Conservation (phyloP, 495 filamentous ascomycete species). For the Collariella sp. region DNA sequence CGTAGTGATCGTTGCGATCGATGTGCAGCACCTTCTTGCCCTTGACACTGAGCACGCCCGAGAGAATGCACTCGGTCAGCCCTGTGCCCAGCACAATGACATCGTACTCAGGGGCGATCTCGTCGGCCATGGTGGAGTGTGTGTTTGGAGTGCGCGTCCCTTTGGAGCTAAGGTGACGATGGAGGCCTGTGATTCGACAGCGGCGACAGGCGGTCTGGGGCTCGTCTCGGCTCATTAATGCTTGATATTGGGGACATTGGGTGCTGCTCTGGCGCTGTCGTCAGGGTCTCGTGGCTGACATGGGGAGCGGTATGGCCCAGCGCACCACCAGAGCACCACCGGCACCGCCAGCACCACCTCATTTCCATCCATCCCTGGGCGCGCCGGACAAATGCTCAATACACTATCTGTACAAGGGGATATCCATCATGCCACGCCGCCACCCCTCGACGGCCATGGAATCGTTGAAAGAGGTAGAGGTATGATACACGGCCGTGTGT, state of each 20-base stretch:
- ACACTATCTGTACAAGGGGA: conserved; percentile 22
- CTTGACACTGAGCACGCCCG: conserved; percentile 95
- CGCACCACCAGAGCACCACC: background rate
- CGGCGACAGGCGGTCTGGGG: conserved; percentile 21
- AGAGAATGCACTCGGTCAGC: conserved; percentile 96
- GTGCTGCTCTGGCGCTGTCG: background rate
- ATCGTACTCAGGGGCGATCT: conserved; percentile 95
- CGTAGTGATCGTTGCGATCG: conserved; percentile 97
- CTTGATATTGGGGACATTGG: conserved; percentile 9
- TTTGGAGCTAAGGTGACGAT: conserved; percentile 15
- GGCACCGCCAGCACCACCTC: background rate
- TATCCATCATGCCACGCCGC: background rate
- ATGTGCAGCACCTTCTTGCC: conserved; percentile 99
- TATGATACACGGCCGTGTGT: conserved; percentile 1
- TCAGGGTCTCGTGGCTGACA: background rate
- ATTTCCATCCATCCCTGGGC: too few relatives aligned
- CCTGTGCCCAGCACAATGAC: conserved; percentile 97
- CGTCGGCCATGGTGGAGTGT: conserved; percentile 63
- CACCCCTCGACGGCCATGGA: background rate
- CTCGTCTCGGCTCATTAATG: conserved; percentile 23
- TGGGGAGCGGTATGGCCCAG: background rate
- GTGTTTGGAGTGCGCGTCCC: background rate
- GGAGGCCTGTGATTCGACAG: conserved; percentile 22
- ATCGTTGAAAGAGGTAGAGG: background rate
- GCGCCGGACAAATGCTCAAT: conserved; percentile 7